A percentile compares a stretch with the other conserved stretches of the same genome.
Conservation (phyloP, 106 monocot species). For the Ottelia alismoides region DNA sequence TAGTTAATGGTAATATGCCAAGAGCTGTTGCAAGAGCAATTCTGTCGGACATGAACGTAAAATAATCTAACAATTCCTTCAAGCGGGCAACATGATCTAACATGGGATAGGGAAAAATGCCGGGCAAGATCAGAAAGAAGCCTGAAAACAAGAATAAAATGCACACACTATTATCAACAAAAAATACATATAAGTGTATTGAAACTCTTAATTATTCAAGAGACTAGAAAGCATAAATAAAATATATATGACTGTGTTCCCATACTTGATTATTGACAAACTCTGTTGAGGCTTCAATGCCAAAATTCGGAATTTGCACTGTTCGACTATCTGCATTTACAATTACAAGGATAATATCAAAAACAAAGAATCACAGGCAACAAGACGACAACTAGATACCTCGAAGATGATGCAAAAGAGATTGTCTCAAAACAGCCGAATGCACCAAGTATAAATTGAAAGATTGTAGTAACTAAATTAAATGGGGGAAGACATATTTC, state of each 20-base stretch:
- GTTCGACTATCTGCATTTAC: slow-evolving; percentile 58
- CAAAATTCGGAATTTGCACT: slow-evolving; percentile 77
- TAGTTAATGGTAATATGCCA: slow-evolving; percentile 65
- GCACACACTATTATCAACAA: too few species aligned
- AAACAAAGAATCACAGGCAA: background rate
- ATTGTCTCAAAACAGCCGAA: too few species aligned
- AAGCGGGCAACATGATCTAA: slow-evolving; percentile 53
- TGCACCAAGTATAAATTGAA: too few species aligned
- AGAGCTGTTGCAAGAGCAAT: slow-evolving; percentile 32
- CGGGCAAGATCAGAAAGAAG: slow-evolving; percentile 56
- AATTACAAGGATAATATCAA: background rate
- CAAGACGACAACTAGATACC: background rate
- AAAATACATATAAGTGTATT: too few species aligned
- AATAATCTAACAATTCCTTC: slow-evolving; percentile 93
- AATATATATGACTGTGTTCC: background rate
- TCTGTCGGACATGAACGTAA: slow-evolving; percentile 67
- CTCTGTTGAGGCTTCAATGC: slow-evolving; percentile 63
- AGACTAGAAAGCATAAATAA: slow-evolving; percentile 1
- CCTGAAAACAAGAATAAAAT: slow-evolving; percentile 18
- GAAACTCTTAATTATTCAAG: background rate
- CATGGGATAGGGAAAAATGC: slow-evolving; percentile 53
- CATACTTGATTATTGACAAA: slow-evolving; percentile 53
- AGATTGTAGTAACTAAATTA: too few species aligned
- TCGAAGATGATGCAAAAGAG: too few species aligned
- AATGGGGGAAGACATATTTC: too few species aligned